Conservation (phyloP, 371 early-diverging fungal species). For the Mucor piriformis region DNA sequence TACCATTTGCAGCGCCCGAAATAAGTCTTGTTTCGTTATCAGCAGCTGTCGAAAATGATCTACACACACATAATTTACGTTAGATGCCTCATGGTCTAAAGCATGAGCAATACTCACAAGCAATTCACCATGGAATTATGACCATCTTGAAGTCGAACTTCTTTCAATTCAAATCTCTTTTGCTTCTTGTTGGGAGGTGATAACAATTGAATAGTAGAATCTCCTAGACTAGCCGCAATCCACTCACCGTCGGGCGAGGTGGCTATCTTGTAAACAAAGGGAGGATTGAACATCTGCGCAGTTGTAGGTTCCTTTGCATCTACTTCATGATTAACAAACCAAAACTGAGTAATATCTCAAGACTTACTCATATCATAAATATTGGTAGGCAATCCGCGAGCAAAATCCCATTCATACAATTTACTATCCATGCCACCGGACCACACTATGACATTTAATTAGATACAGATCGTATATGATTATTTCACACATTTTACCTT, state of each 20-base stretch:
- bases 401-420: constrained; percentile 50
- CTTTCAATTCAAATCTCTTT: constrained; percentile 7
- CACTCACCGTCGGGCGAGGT: constrained; percentile 34
- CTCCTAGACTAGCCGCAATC: constrained; percentile 51
- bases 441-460: constrained; percentile 33
- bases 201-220: constrained; percentile 36
- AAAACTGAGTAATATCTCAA: background rate
- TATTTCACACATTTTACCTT: constrained; percentile 25
- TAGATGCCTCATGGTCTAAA: background rate
- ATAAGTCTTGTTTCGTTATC: constrained; percentile 6
- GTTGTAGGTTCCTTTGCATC: constrained; percentile 33
- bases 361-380: constrained; percentile 39
- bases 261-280: constrained; percentile 45
- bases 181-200: constrained; percentile 23
- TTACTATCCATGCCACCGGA: constrained; percentile 55
- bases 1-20: constrained; percentile 32
- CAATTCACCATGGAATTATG: constrained; percentile 45
- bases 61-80: background rate
- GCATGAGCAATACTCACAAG: constrained; percentile 29
- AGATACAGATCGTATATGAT: background rate
- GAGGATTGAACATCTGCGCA: constrained; percentile 54
- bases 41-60: constrained; percentile 15
- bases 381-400: constrained; percentile 33
- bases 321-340: constrained; percentile 4
- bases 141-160: constrained; percentile 30